Base-by-base conservation (phyloP, 2,329 filamentous ascomycete genomes). In the Leptosphaerulina australis region DNA sequence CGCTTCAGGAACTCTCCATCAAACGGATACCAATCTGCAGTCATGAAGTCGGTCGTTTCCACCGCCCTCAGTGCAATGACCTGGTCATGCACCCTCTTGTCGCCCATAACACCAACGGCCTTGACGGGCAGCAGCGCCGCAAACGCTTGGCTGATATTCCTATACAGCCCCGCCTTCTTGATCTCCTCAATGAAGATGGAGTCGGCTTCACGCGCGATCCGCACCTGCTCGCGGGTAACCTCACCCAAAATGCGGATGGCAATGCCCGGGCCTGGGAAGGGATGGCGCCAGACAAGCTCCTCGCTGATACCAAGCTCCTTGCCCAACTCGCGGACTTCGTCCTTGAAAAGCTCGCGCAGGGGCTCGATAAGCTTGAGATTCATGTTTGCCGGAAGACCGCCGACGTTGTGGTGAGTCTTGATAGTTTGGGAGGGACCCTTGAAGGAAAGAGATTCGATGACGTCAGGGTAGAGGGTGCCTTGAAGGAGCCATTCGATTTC, bases 401-500 rank as follows among this genome's bases (percentile, higher is more conserved):
- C 88, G 24, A 89, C 87, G 62, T 89, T 85, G 77, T 87, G 85
- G 72, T 88, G 86, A 10, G 86, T 89, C 71, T 89, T 90, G 75
- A 90, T 90, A 10, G 87, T 89, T 20, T 81, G 81, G 28, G 80
- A 84, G 11, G 87, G 86, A 0, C 87, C 87, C 69, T 88, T 88
- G 80, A 88, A 90, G 20, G 85, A 87, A 55, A 90, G 84, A 56
- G 81, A 84, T 62, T 88, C 85, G 58, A 88, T 88, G 50, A 87
- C 83, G 69, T 88, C 88, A 1, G 86, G 88, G 73, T 91, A 93
- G 18, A 94, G 79, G 7, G 90, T 94, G 14, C 91, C 91, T 75
- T 97, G 92, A 8, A 97, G 80, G 67, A 97, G 88, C 81, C 84
- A 97, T 63, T 90, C 84, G 29, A 97, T 88, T 64, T 88, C 86